Percentiles rank a stretch among this genome's conserved stretches.
Conservation (phyloP, 2,329 filamentous ascomycete species). For the Diaporthe sp. region DNA sequence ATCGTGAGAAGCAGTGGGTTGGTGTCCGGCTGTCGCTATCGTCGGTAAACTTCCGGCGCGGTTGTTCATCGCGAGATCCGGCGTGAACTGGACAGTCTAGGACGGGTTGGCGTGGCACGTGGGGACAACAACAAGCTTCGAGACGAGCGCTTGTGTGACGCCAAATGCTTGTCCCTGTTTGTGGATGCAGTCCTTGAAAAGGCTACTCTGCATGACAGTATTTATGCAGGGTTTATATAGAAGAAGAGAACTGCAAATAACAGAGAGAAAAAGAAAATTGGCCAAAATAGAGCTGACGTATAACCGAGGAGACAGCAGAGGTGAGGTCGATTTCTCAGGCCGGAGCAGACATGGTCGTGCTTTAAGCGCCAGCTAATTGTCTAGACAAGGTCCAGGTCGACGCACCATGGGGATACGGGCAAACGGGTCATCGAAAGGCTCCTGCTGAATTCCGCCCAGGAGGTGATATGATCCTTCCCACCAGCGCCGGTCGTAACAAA, state of each 20-base stretch:
- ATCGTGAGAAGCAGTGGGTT: background rate
- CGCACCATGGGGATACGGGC: too few relatives aligned
- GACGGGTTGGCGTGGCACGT: background rate
- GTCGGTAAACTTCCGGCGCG: background rate
- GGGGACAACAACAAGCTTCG: slow-evolving; percentile 3
- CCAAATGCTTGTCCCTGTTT: background rate
- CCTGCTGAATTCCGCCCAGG: background rate
- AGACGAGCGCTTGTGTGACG: slow-evolving; percentile 7
- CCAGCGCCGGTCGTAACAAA: too few relatives aligned
- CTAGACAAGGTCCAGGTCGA: background rate
- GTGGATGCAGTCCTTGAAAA: background rate
- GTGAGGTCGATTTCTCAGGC: too few relatives aligned
- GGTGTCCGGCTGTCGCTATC: slow-evolving; percentile 32
- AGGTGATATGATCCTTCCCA: background rate
- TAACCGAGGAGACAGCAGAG: slow-evolving; percentile 21
- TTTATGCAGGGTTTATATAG: background rate
- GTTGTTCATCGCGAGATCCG: slow-evolving; percentile 23
- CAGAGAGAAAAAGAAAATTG: too few relatives aligned
- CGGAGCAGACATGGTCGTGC: background rate
- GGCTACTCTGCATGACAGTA: background rate
- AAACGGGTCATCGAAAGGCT: too few relatives aligned
- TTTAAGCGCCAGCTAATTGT: background rate
- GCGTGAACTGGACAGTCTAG: background rate
- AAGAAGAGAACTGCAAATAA: background rate
- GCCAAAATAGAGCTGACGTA: too few relatives aligned